Evolutionary conservation across 2,329 filamentous ascomycete species (phyloP).

Genomic region (Fusarium compactum): DNA sequence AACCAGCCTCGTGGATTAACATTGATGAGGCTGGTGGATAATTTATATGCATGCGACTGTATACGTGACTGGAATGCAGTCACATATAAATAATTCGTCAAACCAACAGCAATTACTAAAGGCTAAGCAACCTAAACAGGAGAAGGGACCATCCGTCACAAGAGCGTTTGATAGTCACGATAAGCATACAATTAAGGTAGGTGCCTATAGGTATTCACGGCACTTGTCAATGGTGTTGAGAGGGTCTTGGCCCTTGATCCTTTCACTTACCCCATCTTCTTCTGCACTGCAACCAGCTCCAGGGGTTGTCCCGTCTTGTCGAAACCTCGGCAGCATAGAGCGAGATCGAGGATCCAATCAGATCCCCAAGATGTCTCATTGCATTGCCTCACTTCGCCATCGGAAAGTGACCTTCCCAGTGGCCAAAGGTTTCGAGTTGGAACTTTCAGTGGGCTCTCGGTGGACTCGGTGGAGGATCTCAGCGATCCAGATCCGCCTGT

Average conservation of each 20-base stretch:
- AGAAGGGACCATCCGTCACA: neutral
- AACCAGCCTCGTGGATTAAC: neutral
- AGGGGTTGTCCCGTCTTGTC: neutral
- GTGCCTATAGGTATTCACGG: neutral
- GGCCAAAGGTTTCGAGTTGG: neutral
- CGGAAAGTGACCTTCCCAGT: neutral
- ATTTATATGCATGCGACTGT: neutral
- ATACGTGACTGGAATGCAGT: neutral
- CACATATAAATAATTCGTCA: neutral
- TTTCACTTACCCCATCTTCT: conserved; percentile 4
- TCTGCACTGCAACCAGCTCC: neutral
- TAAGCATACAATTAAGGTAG: conserved; percentile 27
- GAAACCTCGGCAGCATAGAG: neutral
- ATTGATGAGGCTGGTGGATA: neutral
- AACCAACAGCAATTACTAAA: neutral
- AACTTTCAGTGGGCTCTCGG: neutral
- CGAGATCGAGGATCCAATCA: neutral
- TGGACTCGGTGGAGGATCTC: neutral
- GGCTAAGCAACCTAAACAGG: neutral
- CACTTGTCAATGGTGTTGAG: conserved; percentile 2
- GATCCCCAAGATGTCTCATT: neutral
- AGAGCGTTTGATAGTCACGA: conserved; percentile 12
- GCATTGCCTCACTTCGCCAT: neutral
- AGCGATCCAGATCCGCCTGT: neutral
- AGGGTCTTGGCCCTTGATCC: neutral